Evolutionary conservation across 176 grass and related monocot genomes (phyloP).

Genomic region (Aechmea fasciata): DNA sequence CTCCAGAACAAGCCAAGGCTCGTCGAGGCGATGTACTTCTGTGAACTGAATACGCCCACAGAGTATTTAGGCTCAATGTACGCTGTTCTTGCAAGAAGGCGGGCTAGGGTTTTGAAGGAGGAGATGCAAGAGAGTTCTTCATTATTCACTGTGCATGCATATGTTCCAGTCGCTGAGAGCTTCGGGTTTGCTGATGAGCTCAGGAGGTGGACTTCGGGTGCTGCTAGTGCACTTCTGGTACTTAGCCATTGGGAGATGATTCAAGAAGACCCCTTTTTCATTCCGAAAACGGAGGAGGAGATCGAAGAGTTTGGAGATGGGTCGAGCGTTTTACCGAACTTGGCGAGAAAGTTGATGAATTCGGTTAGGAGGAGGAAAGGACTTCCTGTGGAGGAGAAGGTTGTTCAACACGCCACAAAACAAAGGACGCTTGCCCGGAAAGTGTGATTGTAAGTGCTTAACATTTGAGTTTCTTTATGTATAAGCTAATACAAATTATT

Average conservation of each 20-base stretch:
- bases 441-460: slow-evolving; percentile 34
- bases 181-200: slow-evolving; percentile 67
- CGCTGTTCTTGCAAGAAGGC: slow-evolving; percentile 57
- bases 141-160: slow-evolving; percentile 66
- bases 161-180: slow-evolving; percentile 74
- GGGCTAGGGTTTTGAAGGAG: slow-evolving; percentile 68
- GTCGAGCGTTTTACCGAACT: slow-evolving; percentile 67
- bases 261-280: slow-evolving; percentile 67
- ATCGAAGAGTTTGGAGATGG: slow-evolving; percentile 91
- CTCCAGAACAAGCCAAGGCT: slow-evolving; percentile 87
- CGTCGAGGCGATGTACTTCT: slow-evolving; percentile 79
- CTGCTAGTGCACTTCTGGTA: slow-evolving; percentile 65
- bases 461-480: background rate
- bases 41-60: slow-evolving; percentile 60
- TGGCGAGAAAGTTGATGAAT: slow-evolving; percentile 78
- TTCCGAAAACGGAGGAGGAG: slow-evolving; percentile 76
- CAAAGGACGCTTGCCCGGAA: slow-evolving; percentile 87
- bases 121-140: slow-evolving; percentile 86
- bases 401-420: slow-evolving; percentile 88
- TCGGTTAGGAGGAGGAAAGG: slow-evolving; percentile 81
- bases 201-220: slow-evolving; percentile 54
- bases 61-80: slow-evolving; percentile 61
- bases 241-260: slow-evolving; percentile 84
- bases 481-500: background rate
- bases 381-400: slow-evolving; percentile 78